A percentile compares a stretch with the other conserved stretches of the same genome.
Evolutionary conservation across 257 asterid genomes (phyloP).

Genomic region (Solanum sejunctum): DNA sequence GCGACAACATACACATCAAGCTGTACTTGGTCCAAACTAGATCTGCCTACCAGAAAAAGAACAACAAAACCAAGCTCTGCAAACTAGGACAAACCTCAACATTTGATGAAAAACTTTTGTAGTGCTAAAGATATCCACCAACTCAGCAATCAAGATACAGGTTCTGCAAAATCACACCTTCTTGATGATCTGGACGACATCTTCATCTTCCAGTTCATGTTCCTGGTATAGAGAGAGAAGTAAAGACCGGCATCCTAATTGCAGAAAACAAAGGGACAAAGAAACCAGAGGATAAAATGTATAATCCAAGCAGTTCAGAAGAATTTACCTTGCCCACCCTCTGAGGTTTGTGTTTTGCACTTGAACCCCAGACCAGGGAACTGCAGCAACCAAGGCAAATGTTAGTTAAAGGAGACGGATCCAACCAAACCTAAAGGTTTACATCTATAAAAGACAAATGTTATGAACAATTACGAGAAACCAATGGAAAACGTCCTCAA

Average conservation of each 20-base stretch:
- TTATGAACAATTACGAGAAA: not conserved
- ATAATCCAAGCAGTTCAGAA: not conserved
- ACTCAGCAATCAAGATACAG: not conserved
- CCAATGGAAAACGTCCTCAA: not conserved
- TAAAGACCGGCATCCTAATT: not conserved
- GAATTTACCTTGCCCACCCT: conserved; percentile 83
- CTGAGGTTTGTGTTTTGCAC: conserved; percentile 98
- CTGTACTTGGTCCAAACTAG: not conserved
- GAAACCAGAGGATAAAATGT: not conserved
- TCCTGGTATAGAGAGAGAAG: conserved; percentile 34
- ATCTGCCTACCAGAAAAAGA: not conserved
- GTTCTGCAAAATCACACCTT: conserved; percentile 34
- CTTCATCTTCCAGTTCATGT: conserved; percentile 98
- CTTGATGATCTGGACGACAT: conserved; percentile 92
- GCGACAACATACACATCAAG: conserved; percentile 3
- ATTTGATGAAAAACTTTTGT: not conserved
- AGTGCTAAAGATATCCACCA: not conserved
- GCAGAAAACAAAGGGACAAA: not conserved
- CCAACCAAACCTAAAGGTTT: not conserved
- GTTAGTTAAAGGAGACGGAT: not conserved
- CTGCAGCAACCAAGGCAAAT: conserved; percentile 27
- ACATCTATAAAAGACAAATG: not conserved
- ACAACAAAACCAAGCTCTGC: not conserved
- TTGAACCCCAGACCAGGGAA: conserved; percentile 98
- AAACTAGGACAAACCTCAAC: not conserved